Evolutionary conservation across 257 asterid genomes (phyloP).

Genomic region (Solanum etuberosum): DNA sequence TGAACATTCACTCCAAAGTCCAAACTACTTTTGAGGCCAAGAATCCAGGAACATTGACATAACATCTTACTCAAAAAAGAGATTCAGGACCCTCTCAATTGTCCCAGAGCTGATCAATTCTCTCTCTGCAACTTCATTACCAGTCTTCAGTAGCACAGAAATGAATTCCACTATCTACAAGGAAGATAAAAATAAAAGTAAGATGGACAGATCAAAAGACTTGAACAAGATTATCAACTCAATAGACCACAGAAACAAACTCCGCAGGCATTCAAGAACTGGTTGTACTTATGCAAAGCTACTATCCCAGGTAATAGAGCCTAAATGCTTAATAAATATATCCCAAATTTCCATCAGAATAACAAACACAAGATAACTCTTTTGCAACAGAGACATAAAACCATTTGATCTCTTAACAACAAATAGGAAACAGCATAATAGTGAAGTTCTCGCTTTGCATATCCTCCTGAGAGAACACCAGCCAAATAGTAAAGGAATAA

Average conservation of each 20-base stretch:
- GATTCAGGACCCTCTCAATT: slow-evolving; percentile 68
- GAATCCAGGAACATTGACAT: not conserved
- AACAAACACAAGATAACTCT: not conserved
- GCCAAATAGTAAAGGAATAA: not conserved
- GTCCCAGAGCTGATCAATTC: slow-evolving; percentile 82
- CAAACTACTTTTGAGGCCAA: not conserved
- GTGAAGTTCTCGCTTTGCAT: not conserved
- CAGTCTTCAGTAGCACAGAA: slow-evolving; percentile 74
- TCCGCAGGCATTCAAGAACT: not conserved
- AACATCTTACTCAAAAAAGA: slow-evolving; percentile 74
- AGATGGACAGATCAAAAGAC: not conserved
- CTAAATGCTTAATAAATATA: not conserved
- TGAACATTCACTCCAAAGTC: not conserved
- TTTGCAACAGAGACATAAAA: not conserved
- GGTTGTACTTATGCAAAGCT: not conserved
- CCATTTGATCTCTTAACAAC: not conserved
- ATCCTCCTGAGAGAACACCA: not conserved
- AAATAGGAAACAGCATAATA: not conserved
- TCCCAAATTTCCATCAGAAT: not conserved
- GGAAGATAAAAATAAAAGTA: not conserved
- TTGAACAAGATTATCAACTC: not conserved
- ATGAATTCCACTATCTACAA: slow-evolving; percentile 79
- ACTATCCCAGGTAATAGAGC: not conserved
- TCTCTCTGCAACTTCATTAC: slow-evolving; percentile 72
- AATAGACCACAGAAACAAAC: not conserved